Evolutionary conservation across 23 red algal genomes (phyloP), one percentile per base, ranked within the genome.

Genomic region (Agarophyton chilense): DNA sequence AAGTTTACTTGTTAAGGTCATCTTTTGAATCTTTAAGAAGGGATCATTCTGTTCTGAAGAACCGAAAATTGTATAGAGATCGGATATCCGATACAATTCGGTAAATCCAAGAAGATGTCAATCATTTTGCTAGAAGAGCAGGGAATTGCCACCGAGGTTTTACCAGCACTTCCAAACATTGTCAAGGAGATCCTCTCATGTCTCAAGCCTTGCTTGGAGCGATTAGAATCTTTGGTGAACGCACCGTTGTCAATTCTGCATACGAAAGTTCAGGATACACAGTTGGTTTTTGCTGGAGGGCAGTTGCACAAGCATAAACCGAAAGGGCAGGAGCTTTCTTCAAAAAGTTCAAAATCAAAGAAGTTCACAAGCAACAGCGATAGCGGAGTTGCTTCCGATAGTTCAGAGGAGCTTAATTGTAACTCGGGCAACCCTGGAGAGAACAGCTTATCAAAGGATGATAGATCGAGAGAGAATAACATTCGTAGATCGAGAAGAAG

Each of bases 101-200:
- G 24, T 52, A 1, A 10, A 78, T 78, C 51, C 43, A 4, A 34
- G 73, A 78, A 53, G 73, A 53, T 44, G 8, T 78, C 6, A 78
- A 78, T 31, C 18, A n/a, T 26, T n/a, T 1, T 78, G 17, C 9
- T 78, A 25, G 73, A 78, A 78, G 73, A 38, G 9, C 73, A 54
- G 28, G 22, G 73, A 52, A 73, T 39, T 26, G 73, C 31, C 51
- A 54, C 51, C 0, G 38, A 11, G 25, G 73, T 44, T n/a, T n/a
- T n/a, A n/a, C n/a, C n/a, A n/a, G n/a, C n/a, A n/a, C n/a, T n/a
- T n/a, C n/a, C n/a, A n/a, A n/a, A n/a, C n/a, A n/a, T n/a, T n/a
- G n/a, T n/a, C n/a, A n/a, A n/a, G n/a, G n/a, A n/a, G n/a, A n/a
- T n/a, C n/a, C 36, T 11, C 73, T 44, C 28, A n/a, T 44, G 25